Percentiles rank a stretch among this genome's conserved stretches.
Evolutionary conservation across 2,329 filamentous ascomycete genomes (phyloP).

Genomic region (Colletotrichum tofieldiae): DNA sequence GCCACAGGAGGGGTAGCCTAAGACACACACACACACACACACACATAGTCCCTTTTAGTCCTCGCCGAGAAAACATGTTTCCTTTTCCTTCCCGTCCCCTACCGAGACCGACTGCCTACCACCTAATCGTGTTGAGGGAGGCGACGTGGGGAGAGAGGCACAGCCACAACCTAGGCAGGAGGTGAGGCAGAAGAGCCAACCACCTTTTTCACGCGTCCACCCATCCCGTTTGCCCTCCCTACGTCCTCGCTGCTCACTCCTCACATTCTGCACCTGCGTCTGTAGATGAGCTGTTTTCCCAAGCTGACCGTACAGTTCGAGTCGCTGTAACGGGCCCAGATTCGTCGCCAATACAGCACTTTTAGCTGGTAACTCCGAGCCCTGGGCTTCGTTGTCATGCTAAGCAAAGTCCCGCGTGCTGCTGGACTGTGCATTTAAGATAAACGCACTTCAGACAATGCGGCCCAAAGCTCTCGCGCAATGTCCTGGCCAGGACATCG

Average conservation of each 20-base stretch:
- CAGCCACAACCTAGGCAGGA: background rate
- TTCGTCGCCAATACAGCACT: background rate
- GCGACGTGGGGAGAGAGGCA: background rate
- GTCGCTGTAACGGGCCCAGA: background rate
- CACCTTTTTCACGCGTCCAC: background rate
- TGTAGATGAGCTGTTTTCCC: conserved; percentile 6
- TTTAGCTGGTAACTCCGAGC: conserved; percentile 19
- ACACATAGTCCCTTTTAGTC: too few species aligned
- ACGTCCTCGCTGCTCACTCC: background rate
- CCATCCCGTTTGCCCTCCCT: background rate
- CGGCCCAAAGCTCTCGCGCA: background rate
- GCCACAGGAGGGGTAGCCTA: too few species aligned
- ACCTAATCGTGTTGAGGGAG: background rate
- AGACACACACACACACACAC: too few species aligned
- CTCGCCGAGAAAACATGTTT: background rate
- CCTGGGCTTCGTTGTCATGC: conserved; percentile 1
- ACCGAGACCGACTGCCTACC: background rate
- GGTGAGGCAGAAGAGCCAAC: background rate
- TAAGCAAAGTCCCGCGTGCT: background rate
- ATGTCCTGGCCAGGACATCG: background rate
- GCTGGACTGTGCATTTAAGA: background rate
- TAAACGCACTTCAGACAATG: background rate
- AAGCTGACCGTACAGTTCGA: background rate
- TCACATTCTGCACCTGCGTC: conserved; percentile 4
- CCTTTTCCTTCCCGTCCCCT: conserved; percentile 24